Base-by-base conservation (phyloP, 768 basidiomycete species). In the Russula foetens region DNA sequence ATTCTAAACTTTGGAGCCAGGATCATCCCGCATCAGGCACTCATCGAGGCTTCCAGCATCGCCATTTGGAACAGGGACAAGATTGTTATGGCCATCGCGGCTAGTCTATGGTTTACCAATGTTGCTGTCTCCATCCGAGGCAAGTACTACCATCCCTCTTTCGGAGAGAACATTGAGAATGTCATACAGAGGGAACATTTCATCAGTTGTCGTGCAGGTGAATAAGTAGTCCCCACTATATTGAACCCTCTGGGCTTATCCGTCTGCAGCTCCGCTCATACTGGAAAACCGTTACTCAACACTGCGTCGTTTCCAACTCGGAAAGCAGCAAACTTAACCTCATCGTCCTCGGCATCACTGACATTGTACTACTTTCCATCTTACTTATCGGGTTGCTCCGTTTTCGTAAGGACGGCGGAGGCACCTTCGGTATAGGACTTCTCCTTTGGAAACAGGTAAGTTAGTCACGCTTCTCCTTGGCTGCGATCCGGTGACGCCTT, bases 381-480 rank as follows among this genome's bases (percentile, higher is more conserved):
- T 53, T 62, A 50, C 38, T 62, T 8, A 35, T 43, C 28, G 56
- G 56, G 19, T 29, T 62, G 33, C 43, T 58, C 23, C 33, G 35
- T 17, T 6, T 55, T 7, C 55, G 53, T 23, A 41, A 1, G 12
- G 1, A 17, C 19, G 43, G 11, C 35, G 35, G 35, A 21, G 15
- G n/a, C 12, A 15, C 17, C 23, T 14, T 26, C 5, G 39, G 45
- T 14, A 19, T 58, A 19, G 21, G 51, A 33, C 26, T 15, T 3
- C 5, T 58, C 26, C 43, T 62, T 9, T 58, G 33, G 41, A 58
- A 15, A 26, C 61, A 57, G 51, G 61, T 58, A 21, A 23, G 35
- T 14, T 38, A 8, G 6, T 14, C 4, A 15, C 5, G 8, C 4
- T 38, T 23, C 14, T 11, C n/a, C 11, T 50, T 7, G 49, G 14